Evolutionary conservation across 1,284 basidiomycete species (phyloP).

Genomic region (Irpex sp.): DNA sequence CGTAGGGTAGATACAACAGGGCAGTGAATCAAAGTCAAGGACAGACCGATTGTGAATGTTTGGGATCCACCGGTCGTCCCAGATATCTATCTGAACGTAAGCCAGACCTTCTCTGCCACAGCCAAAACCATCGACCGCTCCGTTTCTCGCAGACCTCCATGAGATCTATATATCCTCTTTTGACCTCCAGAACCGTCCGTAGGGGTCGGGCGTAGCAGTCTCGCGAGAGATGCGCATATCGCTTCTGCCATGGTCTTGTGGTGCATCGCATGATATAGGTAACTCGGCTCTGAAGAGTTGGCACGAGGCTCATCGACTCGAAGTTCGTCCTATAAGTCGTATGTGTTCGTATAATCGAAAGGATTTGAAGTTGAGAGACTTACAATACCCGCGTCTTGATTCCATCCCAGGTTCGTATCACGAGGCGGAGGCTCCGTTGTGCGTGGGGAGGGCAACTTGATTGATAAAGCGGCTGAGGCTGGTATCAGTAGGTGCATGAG

Average conservation of each 20-base stretch:
- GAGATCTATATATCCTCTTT: background rate
- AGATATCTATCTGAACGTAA: background rate
- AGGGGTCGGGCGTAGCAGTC: background rate
- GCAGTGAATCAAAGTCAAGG: too few relatives aligned
- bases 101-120: background rate
- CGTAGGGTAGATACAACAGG: too few relatives aligned
- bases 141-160: background rate
- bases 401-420: background rate
- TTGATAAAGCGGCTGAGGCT: background rate
- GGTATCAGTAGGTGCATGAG: slow-evolving; percentile 34
- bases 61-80: too few relatives aligned
- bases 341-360: background rate
- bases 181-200: background rate
- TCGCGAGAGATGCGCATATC: background rate
- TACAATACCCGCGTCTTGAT: background rate
- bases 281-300: background rate
- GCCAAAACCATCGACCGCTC: background rate
- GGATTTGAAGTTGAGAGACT: background rate
- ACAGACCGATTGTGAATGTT: too few relatives aligned
- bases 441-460: background rate
- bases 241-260: background rate
- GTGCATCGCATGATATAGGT: background rate
- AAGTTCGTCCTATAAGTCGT: background rate
- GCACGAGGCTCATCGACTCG: background rate
- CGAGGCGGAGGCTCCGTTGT: background rate